Base-by-base conservation (phyloP, 2,329 filamentous ascomycete species). In the Exophiala lecanii-corni region DNA sequence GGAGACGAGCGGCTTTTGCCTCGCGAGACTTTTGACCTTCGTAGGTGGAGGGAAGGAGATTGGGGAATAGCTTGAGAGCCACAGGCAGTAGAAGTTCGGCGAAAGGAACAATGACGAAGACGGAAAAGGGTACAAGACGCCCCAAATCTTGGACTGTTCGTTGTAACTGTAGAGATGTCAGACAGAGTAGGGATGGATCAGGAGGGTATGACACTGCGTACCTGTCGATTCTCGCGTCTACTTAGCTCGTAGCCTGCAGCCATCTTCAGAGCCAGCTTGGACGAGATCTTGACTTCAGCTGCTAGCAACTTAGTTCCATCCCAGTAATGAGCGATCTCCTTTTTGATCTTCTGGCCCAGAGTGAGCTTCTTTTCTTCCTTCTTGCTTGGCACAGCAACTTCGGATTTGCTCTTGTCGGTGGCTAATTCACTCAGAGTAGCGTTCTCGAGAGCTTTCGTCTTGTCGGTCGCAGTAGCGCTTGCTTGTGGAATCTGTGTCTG, bases 71-170 rank as follows among this genome's bases (percentile, higher is more conserved):
- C 69, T 86, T 94, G 37, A 98, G 76, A 5, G 91, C 92, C 35
- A 98, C 75, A 2, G 92, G 92, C 2, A 56, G 13, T 33, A 98
- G 77, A 25, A 96, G 74, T 70, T 98, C 92, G 45, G 89, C 92
- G 55, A 98, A 94, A 1, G 92, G 92, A 28, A 98, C 89, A 55
- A 98, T 91, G 58, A 98, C 78, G 67, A 98, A 98, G 56, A 96
- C 85, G 5, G 89, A 94, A 67, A 98, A 98, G 12, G 92, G 92
- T 10, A 98, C 86, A 46, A 98, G 72, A 12, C 92, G 89, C 23
- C 81, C 89, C 35, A 98, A 75, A 70, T 98, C 92, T 66, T 94
- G 87, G 12, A 96, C 88, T 9, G 92, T 98, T 60, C 92, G 80
- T 71, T 86, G 82, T 43, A 98, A 74, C 76, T 79, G 51, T 41